Base-by-base conservation (phyloP, 208 protist species). In the Leishmania aethiopica region DNA sequence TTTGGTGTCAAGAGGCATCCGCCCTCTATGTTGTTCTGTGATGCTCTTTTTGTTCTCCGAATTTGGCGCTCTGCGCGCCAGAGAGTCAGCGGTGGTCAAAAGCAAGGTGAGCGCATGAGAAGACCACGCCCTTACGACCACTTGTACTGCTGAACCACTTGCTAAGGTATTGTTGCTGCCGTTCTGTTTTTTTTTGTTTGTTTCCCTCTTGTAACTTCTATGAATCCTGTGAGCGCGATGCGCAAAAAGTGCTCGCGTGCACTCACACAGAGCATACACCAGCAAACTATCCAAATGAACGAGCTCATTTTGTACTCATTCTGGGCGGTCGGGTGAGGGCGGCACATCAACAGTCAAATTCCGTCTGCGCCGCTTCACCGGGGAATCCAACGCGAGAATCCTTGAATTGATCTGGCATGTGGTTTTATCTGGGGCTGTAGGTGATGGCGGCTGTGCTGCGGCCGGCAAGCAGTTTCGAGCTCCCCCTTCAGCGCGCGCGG, bases 361-460 rank as follows among this genome's bases (percentile, higher is more conserved):
- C 40, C 73, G 45, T 60, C 79, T 77, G 11, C 82, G 85, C 17
- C 82, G 83, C 77, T 86, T 89, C 35, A 89, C 81, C 11, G 90
- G 90, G 0, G 90, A 88, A 42, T 90, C 82, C n/a, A 84, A 42
- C 5, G 87, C 88, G 55, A 88, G 59, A 47, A 86, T 75, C 35
- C 71, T 84, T 7, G 84, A 67, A 60, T 5, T 37, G 28, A 51
- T 73, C 40, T 73, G 69, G 42, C 45, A 73, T 73, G 40, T 66
- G 25, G 40, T 28, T 35, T 67, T 49, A 67, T 78, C 67, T 79
- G 67, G 77, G 79, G 40, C 37, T 71, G 64, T 76, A 45, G 75
- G 80, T 55, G 47, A 42, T 53, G 69, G n/a, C 25, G 19, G 8
- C 32, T 62, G 72, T 62, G 32, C 32, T 40, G 72, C 7, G 1